Conservation (phyloP, 768 basidiomycete species). For the Mycena vulgaris region DNA sequence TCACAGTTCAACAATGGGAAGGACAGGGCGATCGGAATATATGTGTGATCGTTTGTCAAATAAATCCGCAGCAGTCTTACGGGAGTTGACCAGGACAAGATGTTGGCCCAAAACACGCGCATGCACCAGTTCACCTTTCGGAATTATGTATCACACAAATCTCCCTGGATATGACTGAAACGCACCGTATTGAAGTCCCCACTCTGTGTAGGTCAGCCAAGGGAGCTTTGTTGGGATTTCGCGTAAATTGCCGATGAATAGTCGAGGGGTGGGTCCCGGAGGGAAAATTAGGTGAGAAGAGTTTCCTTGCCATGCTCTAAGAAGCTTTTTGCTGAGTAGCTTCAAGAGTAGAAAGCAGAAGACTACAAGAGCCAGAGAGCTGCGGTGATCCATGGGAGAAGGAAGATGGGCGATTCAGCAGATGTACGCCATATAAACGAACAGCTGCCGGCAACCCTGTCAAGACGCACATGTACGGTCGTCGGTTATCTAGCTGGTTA, state of each 20-base stretch:
- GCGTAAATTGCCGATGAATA: neutral
- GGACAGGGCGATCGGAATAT: slow-evolving; percentile 40
- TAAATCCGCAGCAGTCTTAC: slow-evolving; percentile 43
- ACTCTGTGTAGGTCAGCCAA: slow-evolving; percentile 41
- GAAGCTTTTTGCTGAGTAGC: too few relatives aligned
- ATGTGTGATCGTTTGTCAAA: slow-evolving; percentile 42
- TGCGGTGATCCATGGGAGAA: too few relatives aligned
- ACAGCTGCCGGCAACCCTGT: too few relatives aligned
- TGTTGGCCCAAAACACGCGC: slow-evolving; percentile 42
- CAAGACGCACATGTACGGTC: too few relatives aligned
- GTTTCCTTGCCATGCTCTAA: too few relatives aligned
- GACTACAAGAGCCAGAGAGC: too few relatives aligned
- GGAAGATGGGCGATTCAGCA: too few relatives aligned
- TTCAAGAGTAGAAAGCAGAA: too few relatives aligned
- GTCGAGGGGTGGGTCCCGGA: too few relatives aligned
- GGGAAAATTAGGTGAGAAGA: too few relatives aligned
- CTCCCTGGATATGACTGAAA: neutral
- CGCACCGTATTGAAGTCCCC: slow-evolving; percentile 40
- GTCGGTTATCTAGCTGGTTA: too few relatives aligned
- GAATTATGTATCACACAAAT: neutral
- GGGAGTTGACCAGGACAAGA: slow-evolving; percentile 46
- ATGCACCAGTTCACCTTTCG: slow-evolving; percentile 42
- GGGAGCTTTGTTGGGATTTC: slow-evolving; percentile 36
- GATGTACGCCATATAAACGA: too few relatives aligned
- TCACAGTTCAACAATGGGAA: slow-evolving; percentile 38